These are phyloP conservation scores for Exophiala sp. DNA, from an alignment of 2,329 filamentous ascomycete genomes.

Conservation along the genomic window DNA sequence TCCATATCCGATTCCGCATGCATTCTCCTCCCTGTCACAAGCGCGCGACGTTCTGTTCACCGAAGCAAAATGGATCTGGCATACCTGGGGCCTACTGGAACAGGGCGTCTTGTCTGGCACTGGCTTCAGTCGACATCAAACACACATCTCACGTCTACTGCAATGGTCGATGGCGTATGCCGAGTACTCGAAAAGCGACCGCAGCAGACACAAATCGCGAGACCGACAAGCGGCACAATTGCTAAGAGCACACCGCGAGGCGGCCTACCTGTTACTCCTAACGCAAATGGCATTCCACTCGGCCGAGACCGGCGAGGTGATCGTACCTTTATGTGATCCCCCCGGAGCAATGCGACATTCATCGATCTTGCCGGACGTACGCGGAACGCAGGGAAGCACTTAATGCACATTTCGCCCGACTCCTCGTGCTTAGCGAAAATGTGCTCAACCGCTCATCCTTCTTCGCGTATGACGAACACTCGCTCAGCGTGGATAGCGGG, in stretches of 20 bases:
- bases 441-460: constrained; percentile 22
- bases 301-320: constrained; percentile 22
- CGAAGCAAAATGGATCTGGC: constrained; percentile 27
- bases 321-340: constrained; percentile 23
- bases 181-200: constrained; percentile 22
- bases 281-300: constrained; percentile 25
- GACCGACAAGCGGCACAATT: constrained; percentile 15
- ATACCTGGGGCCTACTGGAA: constrained; percentile 23
- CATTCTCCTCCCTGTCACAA: constrained; percentile 22
- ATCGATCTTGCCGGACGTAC: constrained; percentile 21
- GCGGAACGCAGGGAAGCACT: constrained; percentile 24
- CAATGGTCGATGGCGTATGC: constrained; percentile 28
- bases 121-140: constrained; percentile 22
- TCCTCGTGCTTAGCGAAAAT: constrained; percentile 23
- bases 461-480: constrained; percentile 23
- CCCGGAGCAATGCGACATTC: constrained; percentile 25
- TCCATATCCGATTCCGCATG: constrained; percentile 19
- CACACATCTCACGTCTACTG: constrained; percentile 25
- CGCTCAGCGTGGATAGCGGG: constrained; percentile 21
- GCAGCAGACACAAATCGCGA: neutral
- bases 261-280: constrained; percentile 22
- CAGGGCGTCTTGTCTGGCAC: constrained; percentile 13
- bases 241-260: constrained; percentile 23
- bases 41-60: constrained; percentile 28
- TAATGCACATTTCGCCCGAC: constrained; percentile 25